These are phyloP conservation scores for Aurantiochytrium sp. DNA, from an alignment of 108 stramenopile species.

Conservation along the genomic window DNA sequence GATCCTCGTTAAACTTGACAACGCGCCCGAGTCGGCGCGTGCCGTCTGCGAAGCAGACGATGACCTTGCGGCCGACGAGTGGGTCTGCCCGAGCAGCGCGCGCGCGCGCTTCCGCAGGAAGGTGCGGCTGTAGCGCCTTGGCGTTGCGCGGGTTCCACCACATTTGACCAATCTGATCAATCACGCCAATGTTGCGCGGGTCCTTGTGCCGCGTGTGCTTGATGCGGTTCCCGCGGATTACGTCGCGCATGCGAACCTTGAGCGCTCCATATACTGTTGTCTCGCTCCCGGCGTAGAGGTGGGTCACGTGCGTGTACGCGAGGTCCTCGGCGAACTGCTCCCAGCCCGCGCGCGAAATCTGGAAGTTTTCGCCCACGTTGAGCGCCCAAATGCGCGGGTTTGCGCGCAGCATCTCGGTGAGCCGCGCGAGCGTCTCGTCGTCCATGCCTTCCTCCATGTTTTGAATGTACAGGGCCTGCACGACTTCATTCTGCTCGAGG, in stretches of 20 bases:
- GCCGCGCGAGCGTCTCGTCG: background rate
- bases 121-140: background rate
- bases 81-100: background rate
- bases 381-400: constrained; percentile 5
- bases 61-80: background rate
- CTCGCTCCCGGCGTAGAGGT: constrained; percentile 7
- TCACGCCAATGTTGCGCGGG: background rate
- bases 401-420: background rate
- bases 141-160: constrained; percentile 3
- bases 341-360: background rate
- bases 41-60: background rate
- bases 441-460: constrained; percentile 32
- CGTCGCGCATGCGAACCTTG: constrained; percentile 17
- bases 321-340: constrained; percentile 26
- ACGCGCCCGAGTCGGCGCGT: background rate
- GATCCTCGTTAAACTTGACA: background rate
- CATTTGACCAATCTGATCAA: background rate
- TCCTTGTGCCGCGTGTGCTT: background rate
- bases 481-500: background rate
- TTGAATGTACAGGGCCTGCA: constrained; percentile 29
- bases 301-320: background rate
- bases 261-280: constrained; percentile 15
- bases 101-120: background rate
- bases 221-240: background rate
- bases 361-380: constrained; percentile 15